phyloP scores from a whole-genome alignment of 2,329 filamentous ascomycete species.

The Phialophora expanda region DNA sequence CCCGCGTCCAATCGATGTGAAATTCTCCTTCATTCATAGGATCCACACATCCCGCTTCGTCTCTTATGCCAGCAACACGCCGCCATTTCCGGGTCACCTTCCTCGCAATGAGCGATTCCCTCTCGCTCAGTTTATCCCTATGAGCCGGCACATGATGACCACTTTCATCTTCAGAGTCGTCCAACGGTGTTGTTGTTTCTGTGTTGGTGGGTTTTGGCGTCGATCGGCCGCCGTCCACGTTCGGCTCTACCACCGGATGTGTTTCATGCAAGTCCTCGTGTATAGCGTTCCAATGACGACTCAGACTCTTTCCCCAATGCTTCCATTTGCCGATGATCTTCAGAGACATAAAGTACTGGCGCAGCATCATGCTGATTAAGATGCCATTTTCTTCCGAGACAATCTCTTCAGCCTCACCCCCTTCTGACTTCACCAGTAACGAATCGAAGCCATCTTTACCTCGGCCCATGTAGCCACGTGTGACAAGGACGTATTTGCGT shows the following conservation, averaged over 20 bases:
- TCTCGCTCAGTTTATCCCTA: constrained; percentile 28
- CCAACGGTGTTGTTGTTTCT: constrained; percentile 38
- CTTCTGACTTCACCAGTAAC: constrained; percentile 75
- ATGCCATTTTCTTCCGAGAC: constrained; percentile 87
- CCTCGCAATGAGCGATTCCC: constrained; percentile 39
- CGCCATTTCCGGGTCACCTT: constrained; percentile 39
- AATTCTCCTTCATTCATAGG: constrained; percentile 36
- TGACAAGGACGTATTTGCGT: constrained; percentile 73
- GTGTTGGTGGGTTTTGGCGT: constrained; percentile 39
- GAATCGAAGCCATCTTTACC: constrained; percentile 85
- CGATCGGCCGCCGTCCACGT: constrained; percentile 12
- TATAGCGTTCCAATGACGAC: constrained; percentile 69
- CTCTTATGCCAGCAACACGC: constrained; percentile 35
- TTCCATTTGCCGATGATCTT: constrained; percentile 82
- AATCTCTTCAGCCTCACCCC: constrained; percentile 76
- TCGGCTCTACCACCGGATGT: constrained; percentile 36
- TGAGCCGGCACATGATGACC: constrained; percentile 33
- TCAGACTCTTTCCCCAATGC: constrained; percentile 67
- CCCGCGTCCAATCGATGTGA: constrained; percentile 38
- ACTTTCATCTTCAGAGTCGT: constrained; percentile 58
- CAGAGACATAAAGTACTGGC: constrained; percentile 89
- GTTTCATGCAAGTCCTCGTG: constrained; percentile 63
- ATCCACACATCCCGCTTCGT: constrained; percentile 33
- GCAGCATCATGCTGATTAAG: constrained; percentile 81
- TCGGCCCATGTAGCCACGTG: constrained; percentile 84